Evolutionary conservation across 129 eudicot species (phyloP).

Genomic region (Artemisia tridentata): DNA sequence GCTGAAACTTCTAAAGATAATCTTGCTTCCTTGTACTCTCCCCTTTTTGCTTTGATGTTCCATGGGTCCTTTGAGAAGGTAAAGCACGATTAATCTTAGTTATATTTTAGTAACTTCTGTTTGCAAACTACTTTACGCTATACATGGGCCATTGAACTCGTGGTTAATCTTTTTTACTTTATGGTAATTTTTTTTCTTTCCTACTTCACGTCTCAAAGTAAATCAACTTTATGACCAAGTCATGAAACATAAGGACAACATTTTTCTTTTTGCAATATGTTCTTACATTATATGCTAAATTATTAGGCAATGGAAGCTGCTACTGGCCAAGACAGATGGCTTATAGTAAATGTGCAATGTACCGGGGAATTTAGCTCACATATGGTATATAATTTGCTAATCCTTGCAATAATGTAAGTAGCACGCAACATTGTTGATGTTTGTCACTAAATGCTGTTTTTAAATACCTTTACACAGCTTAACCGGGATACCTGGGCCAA

Average conservation of each 20-base stretch:
- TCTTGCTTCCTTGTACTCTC: conserved; percentile 83
- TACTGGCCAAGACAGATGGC: conserved; percentile 68
- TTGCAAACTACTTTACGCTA: too few species aligned
- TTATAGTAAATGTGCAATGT: conserved; percentile 72
- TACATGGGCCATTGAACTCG: too few species aligned
- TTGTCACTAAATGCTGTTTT: conserved; percentile 10
- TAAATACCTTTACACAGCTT: conserved; percentile 47
- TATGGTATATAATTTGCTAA: conserved; percentile 43
- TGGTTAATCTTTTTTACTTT: too few species aligned
- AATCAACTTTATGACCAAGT: too few species aligned
- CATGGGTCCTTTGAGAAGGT: conserved; percentile 94
- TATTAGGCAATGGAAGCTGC: conserved; percentile 80
- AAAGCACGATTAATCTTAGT: too few species aligned
- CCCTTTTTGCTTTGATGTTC: conserved; percentile 75
- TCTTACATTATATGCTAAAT: neutral
- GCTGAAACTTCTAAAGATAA: conserved; percentile 54
- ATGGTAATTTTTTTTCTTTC: neutral
- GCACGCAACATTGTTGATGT: neutral
- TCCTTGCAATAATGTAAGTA: neutral
- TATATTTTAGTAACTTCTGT: too few species aligned
- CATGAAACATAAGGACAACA: too few species aligned
- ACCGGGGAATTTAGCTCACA: conserved; percentile 82
- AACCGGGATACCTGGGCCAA: conserved; percentile 94
- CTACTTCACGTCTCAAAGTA: neutral
- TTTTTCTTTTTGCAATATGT: neutral